Percentiles rank a stretch among this genome's conserved stretches.
These are phyloP conservation scores for Fusarium compactum DNA, from an alignment of 2,329 filamentous ascomycete genomes.

Conservation along the genomic window DNA sequence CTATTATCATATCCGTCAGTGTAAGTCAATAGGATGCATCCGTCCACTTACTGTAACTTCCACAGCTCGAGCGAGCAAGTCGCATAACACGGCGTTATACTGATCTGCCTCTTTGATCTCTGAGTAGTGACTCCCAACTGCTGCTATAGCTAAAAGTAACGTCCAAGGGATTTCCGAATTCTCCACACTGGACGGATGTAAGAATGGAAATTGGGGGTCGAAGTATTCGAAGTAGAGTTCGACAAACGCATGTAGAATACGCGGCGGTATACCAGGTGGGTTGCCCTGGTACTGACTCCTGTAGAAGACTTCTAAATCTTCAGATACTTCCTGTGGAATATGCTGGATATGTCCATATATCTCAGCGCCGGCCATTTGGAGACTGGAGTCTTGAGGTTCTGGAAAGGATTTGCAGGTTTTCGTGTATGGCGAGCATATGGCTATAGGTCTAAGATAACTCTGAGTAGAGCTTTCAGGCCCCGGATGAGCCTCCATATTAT, in stretches of 20 bases:
- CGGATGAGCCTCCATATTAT: not conserved
- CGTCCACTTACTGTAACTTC: not conserved
- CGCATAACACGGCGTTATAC: rapidly evolving
- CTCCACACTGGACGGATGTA: not conserved
- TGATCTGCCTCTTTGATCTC: not conserved
- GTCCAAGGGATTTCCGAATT: rapidly evolving
- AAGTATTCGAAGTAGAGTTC: conserved; percentile 10
- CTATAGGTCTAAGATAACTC: rapidly evolving
- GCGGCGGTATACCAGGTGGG: rapidly evolving
- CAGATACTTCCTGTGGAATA: not conserved
- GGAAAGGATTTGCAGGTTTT: not conserved
- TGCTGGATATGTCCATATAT: not conserved
- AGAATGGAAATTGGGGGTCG: not conserved
- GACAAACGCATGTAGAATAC: not conserved
- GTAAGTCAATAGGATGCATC: rapidly evolving
- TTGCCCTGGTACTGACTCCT: not conserved
- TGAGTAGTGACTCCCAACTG: not conserved
- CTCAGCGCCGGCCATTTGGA: not conserved
- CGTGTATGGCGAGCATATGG: not conserved
- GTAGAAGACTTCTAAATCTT: not conserved
- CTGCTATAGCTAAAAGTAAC: rapidly evolving
- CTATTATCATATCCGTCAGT: not conserved
- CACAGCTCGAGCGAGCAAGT: not conserved
- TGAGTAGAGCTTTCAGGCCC: rapidly evolving
- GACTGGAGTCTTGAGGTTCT: rapidly evolving